Evolutionary conservation across 352 stramenopile genomes (phyloP).

Genomic region (Phytophthora crassamura): DNA sequence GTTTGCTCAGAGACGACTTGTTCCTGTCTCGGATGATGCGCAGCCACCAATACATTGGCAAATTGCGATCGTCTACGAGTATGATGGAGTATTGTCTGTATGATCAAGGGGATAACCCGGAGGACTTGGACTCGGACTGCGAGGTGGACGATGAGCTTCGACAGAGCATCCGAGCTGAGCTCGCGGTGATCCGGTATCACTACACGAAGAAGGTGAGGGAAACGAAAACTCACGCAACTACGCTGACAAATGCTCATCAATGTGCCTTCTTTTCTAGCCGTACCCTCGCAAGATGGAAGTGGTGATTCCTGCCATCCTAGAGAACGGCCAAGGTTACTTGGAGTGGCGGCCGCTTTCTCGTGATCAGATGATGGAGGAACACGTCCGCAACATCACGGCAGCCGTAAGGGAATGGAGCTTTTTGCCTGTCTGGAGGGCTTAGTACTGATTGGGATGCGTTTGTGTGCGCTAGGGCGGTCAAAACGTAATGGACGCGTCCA

Average conservation of each 20-base stretch:
- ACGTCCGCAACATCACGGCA: conserved; percentile 65
- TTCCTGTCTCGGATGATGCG: conserved; percentile 80
- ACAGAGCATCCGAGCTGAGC: conserved; percentile 77
- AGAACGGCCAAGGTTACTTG: conserved; percentile 65
- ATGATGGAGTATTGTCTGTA: conserved; percentile 90
- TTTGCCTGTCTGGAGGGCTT: background rate
- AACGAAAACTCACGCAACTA: background rate
- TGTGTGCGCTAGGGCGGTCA: conserved; percentile 58
- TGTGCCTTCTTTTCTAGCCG: conserved; percentile 31
- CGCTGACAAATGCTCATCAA: background rate
- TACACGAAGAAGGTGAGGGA: conserved; percentile 68
- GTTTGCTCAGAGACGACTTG: conserved; percentile 66
- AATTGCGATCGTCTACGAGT: conserved; percentile 79
- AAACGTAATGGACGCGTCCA: conserved; percentile 81
- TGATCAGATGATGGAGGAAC: conserved; percentile 84
- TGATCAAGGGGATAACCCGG: conserved; percentile 85
- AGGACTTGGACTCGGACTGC: conserved; percentile 85
- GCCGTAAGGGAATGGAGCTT: conserved; percentile 40
- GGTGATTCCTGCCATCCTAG: conserved; percentile 72
- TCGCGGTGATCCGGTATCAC: conserved; percentile 78
- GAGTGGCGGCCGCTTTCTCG: conserved; percentile 77
- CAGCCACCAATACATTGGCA: conserved; percentile 89
- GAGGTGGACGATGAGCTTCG: conserved; percentile 80
- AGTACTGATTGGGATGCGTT: conserved; percentile 2
- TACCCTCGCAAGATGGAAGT: conserved; percentile 88